Base-by-base conservation (phyloP, 2,329 filamentous ascomycete species). In the Phaeoacremonium minimum region DNA sequence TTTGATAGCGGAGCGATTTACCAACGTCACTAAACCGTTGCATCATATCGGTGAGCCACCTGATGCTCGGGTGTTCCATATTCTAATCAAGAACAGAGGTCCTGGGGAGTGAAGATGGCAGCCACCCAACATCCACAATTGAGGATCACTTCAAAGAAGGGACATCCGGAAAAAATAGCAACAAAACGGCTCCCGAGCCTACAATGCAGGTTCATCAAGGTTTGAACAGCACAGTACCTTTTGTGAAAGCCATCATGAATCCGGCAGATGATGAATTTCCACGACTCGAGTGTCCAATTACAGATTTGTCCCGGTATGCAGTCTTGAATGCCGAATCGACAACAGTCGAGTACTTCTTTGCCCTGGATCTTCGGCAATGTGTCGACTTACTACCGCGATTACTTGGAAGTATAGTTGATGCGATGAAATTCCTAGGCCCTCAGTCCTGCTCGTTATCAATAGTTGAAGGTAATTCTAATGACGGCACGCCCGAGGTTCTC, bases 401-500 rank as follows among this genome's bases (percentile, higher is more conserved):
- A 4, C 44, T 71, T 16, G 59, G 63, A 8, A 63, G 63, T 9
- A 54, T 70, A 19, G 40, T 70, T n/a, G 60, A 68, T 40, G 47
- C 58, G 4, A 61, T 69, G n/a, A 48, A 44, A 7, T 66, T 64
- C 40, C 56, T 71, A 3, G 66, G 67, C 4, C 59, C 64, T 2
- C 46, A 61, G 15, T 53, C 58, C 38, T 70, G 64, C 45, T 61
- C 58, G 3, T 49, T 70, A 5, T 69, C 66, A 4, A 58, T 69
- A 16, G 61, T 70, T 9, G 67, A 69, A 45, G 66, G 65, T 14
- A 52, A 60, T 38, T 69, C 66, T 1, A 45, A 57, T 17, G 67
- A 71, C 44, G 64, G 63, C 5, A 79, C 75, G 0, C 61, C 49
- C 20, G 70, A 75, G 20, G 57, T 78, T 7, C 60, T 80, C 2